Conservation (phyloP, 2,329 filamentous ascomycete species). For the Cladophialophora exuberans region DNA sequence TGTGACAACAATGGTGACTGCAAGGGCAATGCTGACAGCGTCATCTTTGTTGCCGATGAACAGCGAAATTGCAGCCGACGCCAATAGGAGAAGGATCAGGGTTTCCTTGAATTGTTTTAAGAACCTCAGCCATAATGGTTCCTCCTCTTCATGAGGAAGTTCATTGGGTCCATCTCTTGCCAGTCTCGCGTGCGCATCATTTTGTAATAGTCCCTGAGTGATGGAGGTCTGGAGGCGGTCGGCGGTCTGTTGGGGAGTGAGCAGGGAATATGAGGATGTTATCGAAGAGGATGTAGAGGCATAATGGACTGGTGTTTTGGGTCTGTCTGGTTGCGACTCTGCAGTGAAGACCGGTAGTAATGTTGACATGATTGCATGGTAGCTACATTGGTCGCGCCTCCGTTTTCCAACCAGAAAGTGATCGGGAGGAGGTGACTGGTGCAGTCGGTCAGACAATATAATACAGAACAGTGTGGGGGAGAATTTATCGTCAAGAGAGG, state of each 20-base stretch:
- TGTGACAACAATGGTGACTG: slow-evolving; percentile 93
- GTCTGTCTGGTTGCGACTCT: slow-evolving; percentile 31
- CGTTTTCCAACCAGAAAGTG: slow-evolving; percentile 15
- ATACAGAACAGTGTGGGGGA: no score
- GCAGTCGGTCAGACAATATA: neutral
- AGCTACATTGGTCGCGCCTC: slow-evolving; percentile 34
- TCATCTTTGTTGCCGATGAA: slow-evolving; percentile 93
- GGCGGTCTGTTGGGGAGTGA: slow-evolving; percentile 79
- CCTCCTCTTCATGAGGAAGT: slow-evolving; percentile 88
- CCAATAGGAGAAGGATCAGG: slow-evolving; percentile 86
- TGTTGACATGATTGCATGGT: slow-evolving; percentile 65
- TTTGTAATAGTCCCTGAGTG: slow-evolving; percentile 75
- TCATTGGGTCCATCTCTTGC: slow-evolving; percentile 88
- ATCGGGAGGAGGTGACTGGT: slow-evolving; percentile 1
- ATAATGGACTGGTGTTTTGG: slow-evolving; percentile 20
- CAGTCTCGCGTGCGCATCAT: slow-evolving; percentile 78
- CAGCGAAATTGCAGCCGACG: slow-evolving; percentile 84
- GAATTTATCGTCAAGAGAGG: no score
- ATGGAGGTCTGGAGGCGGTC: slow-evolving; percentile 80
- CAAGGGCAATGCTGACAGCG: slow-evolving; percentile 91
- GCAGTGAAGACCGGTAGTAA: slow-evolving; percentile 62
- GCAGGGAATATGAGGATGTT: slow-evolving; percentile 59
- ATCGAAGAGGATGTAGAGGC: slow-evolving; percentile 39
- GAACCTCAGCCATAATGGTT: slow-evolving; percentile 93
- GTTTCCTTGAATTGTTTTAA: slow-evolving; percentile 97